Conservation (phyloP, 768 basidiomycete genomes). For the Rhizopogon rudus region DNA sequence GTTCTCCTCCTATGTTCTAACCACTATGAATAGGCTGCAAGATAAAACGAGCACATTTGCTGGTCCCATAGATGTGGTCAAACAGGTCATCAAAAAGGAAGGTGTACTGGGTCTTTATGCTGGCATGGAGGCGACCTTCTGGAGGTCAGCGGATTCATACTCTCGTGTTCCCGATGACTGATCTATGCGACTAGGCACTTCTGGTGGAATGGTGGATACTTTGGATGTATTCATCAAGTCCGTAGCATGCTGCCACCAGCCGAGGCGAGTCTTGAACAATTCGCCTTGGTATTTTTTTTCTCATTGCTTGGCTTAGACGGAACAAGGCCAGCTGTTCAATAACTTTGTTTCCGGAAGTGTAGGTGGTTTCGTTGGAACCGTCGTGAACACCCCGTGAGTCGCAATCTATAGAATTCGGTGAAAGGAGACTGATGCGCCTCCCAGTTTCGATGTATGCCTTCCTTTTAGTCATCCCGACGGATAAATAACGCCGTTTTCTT, state of each 20-base stretch:
- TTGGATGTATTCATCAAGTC: conserved; percentile 88
- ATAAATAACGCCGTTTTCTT: background rate
- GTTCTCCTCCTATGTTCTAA: background rate
- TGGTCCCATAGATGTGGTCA: conserved; percentile 90
- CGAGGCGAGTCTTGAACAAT: conserved; percentile 47
- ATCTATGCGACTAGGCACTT: conserved; percentile 49
- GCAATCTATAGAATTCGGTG: background rate
- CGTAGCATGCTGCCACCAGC: conserved; percentile 77
- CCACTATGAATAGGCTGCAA: conserved; percentile 55
- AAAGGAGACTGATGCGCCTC: conserved; percentile 3
- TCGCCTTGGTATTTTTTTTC: background rate
- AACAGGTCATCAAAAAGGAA: conserved; percentile 68
- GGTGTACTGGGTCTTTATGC: conserved; percentile 85
- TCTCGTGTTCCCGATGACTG: background rate
- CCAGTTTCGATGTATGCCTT: conserved; percentile 42
- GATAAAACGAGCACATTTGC: conserved; percentile 88
- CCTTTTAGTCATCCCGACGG: background rate
- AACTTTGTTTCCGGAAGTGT: conserved; percentile 89
- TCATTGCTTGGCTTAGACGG: conserved; percentile 37
- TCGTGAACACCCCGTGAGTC: conserved; percentile 85
- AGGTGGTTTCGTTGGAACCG: conserved; percentile 88
- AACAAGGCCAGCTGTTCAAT: conserved; percentile 71
- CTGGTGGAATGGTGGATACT: conserved; percentile 96
- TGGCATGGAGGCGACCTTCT: conserved; percentile 97
- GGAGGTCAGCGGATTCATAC: conserved; percentile 57